Percentiles rank a stretch among this genome's conserved stretches.
phyloP scores from a whole-genome alignment of 441 rosid species.

The Pelargonium citronellum region DNA sequence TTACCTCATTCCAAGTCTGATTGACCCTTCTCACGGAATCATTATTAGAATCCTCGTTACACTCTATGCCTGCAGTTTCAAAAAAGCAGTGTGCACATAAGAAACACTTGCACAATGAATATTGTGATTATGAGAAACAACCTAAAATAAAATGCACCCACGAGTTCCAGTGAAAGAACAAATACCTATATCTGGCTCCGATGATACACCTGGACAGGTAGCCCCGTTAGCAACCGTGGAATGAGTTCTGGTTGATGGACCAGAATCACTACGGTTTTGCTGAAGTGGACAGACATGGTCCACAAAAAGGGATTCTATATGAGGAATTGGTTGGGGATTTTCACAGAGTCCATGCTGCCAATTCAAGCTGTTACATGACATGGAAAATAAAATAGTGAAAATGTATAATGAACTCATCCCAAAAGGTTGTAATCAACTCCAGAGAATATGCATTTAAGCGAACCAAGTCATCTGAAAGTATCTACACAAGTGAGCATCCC shows the following conservation, averaged over 20 bases:
- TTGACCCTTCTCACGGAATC: neutral
- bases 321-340: constrained; percentile 69
- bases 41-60: neutral
- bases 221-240: constrained; percentile 52
- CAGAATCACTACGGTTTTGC: constrained; percentile 58
- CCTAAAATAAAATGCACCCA: neutral
- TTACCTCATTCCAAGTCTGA: neutral
- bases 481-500: neutral
- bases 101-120: neutral
- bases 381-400: constrained; percentile 3
- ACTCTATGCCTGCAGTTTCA: neutral
- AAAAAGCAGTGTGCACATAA: neutral
- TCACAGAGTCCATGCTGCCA: constrained; percentile 84
- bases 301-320: constrained; percentile 72
- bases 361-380: constrained; percentile 49
- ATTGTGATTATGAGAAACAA: neutral
- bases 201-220: constrained; percentile 33
- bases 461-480: neutral
- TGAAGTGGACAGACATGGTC: constrained; percentile 51
- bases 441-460: neutral
- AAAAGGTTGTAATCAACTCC: neutral
- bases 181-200: neutral
- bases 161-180: neutral
- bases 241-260: constrained; percentile 67
- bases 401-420: neutral